Evolutionary conservation across 2,329 filamentous ascomycete genomes (phyloP), one percentile per base, ranked within the genome.

Genomic region (Nigrograna mackinnonii): DNA sequence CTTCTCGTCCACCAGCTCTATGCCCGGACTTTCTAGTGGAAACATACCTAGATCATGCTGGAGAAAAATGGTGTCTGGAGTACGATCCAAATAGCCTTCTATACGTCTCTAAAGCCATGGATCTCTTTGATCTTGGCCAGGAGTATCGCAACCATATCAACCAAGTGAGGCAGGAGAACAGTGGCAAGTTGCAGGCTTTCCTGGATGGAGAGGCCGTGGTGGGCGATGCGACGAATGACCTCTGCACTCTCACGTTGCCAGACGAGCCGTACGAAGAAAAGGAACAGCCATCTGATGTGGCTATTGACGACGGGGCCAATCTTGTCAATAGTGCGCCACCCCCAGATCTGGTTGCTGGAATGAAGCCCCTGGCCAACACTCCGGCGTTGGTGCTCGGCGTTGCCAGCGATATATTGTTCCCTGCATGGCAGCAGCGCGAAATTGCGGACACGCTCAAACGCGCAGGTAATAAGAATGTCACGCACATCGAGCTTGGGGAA

Each of bases 41-140:
- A 72, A 99, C 94, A 0, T 99, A 99, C 64, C 82, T 99, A 14
- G 94, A 99, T 68, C 94, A 99, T 61, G 94, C 94, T 0, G 94
- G 94, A 16, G 94, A 99, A 74, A 99, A 99, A 70, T 99, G 95
- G 76, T 96, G 91, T 64, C 78, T 99, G 19, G 91, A 94, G 50
- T 97, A 97, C 66, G 94, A 99, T 60, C 84, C 94, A 19, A 99
- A 99, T 71, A 96, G 91, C 62, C 74, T 97, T 28, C 77, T 99
- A 2, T 99, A 99, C 67, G 89, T 99, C 43, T 95, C 90, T 67
- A 99, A 99, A 72, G 94, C 94, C 4, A 99, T 99, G 94, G 94
- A 99, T 64, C 77, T 99, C 11, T 99, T 99, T 67, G 94, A 99
- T 60, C 80, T 99, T 0, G 91, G 94, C 18, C 75, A 76, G 35